phyloP scores from a whole-genome alignment of 129 eudicot species.

The Gnaphalium uliginosum region DNA sequence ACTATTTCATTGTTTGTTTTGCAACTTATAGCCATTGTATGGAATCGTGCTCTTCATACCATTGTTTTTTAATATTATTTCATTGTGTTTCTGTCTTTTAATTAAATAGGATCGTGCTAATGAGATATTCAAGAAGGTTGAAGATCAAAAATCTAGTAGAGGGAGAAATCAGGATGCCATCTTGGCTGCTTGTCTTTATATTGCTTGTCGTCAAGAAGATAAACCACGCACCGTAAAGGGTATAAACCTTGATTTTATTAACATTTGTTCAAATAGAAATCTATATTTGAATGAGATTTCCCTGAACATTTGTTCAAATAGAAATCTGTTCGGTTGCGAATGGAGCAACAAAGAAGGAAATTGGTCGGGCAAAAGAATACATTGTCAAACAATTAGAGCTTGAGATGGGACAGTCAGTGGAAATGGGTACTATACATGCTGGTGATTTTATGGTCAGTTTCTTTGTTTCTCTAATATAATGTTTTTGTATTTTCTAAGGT shows the following conservation, averaged over 20 bases:
- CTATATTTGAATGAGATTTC: slow-evolving; percentile 47
- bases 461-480: neutral
- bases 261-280: slow-evolving; percentile 37
- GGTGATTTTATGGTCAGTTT: slow-evolving; percentile 84
- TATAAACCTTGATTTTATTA: slow-evolving; percentile 37
- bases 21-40: neutral
- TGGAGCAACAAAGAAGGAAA: slow-evolving; percentile 97
- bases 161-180: slow-evolving; percentile 91
- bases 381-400: slow-evolving; percentile 82
- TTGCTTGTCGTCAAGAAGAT: slow-evolving; percentile 93
- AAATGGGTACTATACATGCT: slow-evolving; percentile 92
- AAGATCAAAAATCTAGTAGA: slow-evolving; percentile 86
- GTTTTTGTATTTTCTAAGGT: neutral
- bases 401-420: slow-evolving; percentile 85
- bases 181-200: slow-evolving; percentile 83
- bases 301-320: slow-evolving; percentile 57
- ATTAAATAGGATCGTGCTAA: slow-evolving; percentile 78
- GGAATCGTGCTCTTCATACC: neutral
- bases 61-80: neutral
- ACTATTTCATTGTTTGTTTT: neutral
- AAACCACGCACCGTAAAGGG: slow-evolving; percentile 94
- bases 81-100: neutral
- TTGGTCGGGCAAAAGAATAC: slow-evolving; percentile 90
- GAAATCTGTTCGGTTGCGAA: slow-evolving; percentile 92
- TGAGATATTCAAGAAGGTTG: slow-evolving; percentile 94